These are phyloP conservation scores for Colletotrichum sp. DNA, from an alignment of 2,329 filamentous ascomycete genomes.

Conservation along the genomic window DNA sequence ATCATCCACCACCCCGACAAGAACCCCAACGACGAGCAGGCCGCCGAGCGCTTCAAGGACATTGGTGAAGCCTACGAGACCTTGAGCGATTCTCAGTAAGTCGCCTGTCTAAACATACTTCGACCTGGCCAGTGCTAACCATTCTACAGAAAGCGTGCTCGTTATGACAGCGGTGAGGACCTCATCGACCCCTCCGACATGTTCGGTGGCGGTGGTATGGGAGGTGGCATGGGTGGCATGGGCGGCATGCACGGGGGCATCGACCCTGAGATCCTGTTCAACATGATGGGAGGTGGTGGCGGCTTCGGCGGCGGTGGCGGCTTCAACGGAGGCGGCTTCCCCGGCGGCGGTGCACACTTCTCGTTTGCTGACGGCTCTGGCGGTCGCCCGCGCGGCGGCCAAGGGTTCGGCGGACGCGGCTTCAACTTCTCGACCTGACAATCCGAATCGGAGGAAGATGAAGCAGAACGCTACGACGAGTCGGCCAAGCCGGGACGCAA, in stretches of 20 bases:
- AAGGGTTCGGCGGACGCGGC: conserved; percentile 33
- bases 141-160: conserved; percentile 74
- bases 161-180: conserved; percentile 93
- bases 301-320: conserved; percentile 55
- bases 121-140: conserved; percentile 36
- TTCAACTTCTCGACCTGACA: conserved; percentile 56
- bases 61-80: conserved; percentile 97
- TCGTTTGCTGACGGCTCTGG: conserved; percentile 54
- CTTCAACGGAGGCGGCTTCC: conserved; percentile 57
- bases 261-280: conserved; percentile 80
- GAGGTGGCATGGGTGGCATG: conserved; percentile 67
- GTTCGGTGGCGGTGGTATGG: conserved; percentile 69
- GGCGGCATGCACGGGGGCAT: conserved; percentile 70
- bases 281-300: conserved; percentile 75
- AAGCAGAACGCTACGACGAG: conserved; percentile 37
- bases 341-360: conserved; percentile 59
- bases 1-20: conserved; percentile 97
- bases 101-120: conserved; percentile 31
- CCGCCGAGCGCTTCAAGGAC: conserved; percentile 95
- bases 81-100: conserved; percentile 89
- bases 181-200: conserved; percentile 87
- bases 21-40: conserved; percentile 85
- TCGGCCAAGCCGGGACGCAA: conserved; percentile 30
- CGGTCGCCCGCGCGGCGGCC: conserved; percentile 39
- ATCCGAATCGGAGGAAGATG: conserved; percentile 38